A percentile compares a stretch with the other conserved stretches of the same genome.
phyloP scores from a whole-genome alignment of 2,329 filamentous ascomycete species.

The Didymosphaeria variabile region DNA sequence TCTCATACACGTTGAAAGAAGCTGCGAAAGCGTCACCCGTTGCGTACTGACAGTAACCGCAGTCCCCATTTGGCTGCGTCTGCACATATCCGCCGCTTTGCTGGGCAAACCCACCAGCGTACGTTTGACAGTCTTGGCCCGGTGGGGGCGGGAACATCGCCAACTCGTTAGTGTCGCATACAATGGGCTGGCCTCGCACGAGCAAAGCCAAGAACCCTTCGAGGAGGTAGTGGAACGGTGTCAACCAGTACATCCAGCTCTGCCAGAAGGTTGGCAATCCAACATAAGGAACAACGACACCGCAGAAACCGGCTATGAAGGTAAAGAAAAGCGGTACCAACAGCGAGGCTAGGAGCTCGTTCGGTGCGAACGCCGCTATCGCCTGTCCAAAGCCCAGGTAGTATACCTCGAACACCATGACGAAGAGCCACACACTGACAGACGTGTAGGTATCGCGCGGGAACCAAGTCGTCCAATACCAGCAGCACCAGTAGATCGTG shows the following conservation, averaged over 20 bases:
- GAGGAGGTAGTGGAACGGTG: slow-evolving; percentile 73
- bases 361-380: slow-evolving; percentile 72
- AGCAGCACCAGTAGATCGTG: slow-evolving; percentile 65
- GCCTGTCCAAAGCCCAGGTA: slow-evolving; percentile 72
- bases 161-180: slow-evolving; percentile 65
- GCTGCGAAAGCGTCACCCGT: slow-evolving; percentile 67
- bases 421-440: slow-evolving; percentile 69
- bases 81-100: slow-evolving; percentile 69
- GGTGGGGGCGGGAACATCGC: slow-evolving; percentile 68
- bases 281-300: slow-evolving; percentile 74
- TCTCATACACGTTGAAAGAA: slow-evolving; percentile 68
- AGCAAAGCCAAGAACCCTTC: slow-evolving; percentile 68
- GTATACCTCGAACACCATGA: slow-evolving; percentile 73
- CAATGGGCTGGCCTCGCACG: slow-evolving; percentile 63
- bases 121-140: slow-evolving; percentile 68
- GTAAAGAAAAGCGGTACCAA: slow-evolving; percentile 75
- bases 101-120: slow-evolving; percentile 63
- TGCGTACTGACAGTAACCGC: slow-evolving; percentile 71
- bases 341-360: slow-evolving; percentile 71
- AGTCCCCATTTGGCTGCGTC: slow-evolving; percentile 64
- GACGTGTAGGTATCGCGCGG: slow-evolving; percentile 65
- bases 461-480: slow-evolving; percentile 65
- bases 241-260: slow-evolving; percentile 60
- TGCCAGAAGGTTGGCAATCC: slow-evolving; percentile 73
- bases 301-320: slow-evolving; percentile 69